Evolutionary conservation across 225 moss, liverwort and hornwort genomes (phyloP).

Genomic region (Ulota crispa): DNA sequence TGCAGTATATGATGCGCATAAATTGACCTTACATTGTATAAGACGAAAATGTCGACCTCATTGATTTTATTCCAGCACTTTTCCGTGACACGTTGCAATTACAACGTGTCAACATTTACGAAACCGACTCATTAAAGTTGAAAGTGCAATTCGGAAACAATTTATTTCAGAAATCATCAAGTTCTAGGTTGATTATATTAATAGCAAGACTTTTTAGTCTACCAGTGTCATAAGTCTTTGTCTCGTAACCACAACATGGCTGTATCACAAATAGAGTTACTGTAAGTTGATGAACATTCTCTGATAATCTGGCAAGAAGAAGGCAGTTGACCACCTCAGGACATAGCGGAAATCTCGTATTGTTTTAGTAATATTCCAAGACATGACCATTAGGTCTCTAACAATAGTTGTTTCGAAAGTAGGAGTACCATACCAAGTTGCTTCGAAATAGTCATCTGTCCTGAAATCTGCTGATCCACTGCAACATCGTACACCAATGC

Average conservation of each 20-base stretch:
- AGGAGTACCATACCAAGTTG: slow-evolving; percentile 49
- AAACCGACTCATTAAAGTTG: neutral
- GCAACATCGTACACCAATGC: slow-evolving; percentile 15
- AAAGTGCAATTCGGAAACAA: neutral
- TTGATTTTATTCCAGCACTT: neutral
- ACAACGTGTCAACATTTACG: neutral
- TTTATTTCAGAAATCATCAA: slow-evolving; percentile 6
- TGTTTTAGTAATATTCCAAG: neutral
- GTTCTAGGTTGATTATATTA: neutral
- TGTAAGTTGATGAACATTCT: neutral
- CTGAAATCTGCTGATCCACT: slow-evolving; percentile 43
- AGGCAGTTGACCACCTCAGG: neutral
- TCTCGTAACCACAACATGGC: neutral
- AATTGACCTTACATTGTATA: neutral
- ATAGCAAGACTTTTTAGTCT: slow-evolving; percentile 1
- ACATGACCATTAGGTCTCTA: too few relatives aligned
- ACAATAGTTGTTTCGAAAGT: slow-evolving; percentile 16
- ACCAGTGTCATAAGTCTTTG: too few relatives aligned
- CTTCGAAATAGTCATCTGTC: slow-evolving; percentile 49
- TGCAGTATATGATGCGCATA: too few relatives aligned
- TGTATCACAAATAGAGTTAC: neutral
- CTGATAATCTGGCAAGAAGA: neutral
- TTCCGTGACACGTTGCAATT: neutral
- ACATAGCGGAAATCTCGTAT: neutral
- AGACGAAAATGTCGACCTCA: neutral